These are phyloP conservation scores for Boletus bicolor DNA, from an alignment of 768 basidiomycete genomes.

Conservation along the genomic window DNA sequence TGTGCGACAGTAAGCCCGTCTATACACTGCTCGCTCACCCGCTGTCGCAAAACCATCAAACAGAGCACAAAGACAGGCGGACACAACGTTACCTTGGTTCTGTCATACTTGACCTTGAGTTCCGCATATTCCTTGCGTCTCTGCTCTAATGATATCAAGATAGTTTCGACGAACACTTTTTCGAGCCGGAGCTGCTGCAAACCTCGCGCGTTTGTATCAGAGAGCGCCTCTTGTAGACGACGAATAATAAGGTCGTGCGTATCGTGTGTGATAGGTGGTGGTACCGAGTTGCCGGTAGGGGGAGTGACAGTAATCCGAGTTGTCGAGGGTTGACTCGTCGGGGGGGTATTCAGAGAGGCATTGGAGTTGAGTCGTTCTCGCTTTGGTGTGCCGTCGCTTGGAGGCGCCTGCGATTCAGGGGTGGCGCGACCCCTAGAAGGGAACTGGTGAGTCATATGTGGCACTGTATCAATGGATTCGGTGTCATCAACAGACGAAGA, in stretches of 20 bases:
- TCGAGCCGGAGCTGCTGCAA: slow-evolving; percentile 67
- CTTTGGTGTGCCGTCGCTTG: slow-evolving; percentile 1
- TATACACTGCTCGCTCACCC: slow-evolving; percentile 88
- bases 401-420: slow-evolving; percentile 31
- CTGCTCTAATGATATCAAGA: slow-evolving; percentile 64
- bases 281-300: slow-evolving; percentile 31
- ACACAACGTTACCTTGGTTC: slow-evolving; percentile 69
- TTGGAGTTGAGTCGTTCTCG: slow-evolving; percentile 28
- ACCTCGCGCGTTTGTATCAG: slow-evolving; percentile 57
- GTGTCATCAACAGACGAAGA: background rate
- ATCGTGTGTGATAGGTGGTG: slow-evolving; percentile 31
- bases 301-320: slow-evolving; percentile 47
- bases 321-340: slow-evolving; percentile 4
- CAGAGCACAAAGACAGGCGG: background rate
- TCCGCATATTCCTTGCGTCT: slow-evolving; percentile 56
- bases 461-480: slow-evolving; percentile 14
- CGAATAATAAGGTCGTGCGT: slow-evolving; percentile 44
- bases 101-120: slow-evolving; percentile 77
- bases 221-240: slow-evolving; percentile 59
- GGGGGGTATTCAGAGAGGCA: slow-evolving; percentile 18
- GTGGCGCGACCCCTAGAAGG: slow-evolving; percentile 25
- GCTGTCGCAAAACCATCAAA: slow-evolving; percentile 41
- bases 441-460: slow-evolving; percentile 12
- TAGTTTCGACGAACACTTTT: slow-evolving; percentile 64
- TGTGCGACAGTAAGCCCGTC: slow-evolving; percentile 91